Evolutionary conservation across 2,329 filamentous ascomycete genomes (phyloP).

Genomic region (Xylariaceae sp.): DNA sequence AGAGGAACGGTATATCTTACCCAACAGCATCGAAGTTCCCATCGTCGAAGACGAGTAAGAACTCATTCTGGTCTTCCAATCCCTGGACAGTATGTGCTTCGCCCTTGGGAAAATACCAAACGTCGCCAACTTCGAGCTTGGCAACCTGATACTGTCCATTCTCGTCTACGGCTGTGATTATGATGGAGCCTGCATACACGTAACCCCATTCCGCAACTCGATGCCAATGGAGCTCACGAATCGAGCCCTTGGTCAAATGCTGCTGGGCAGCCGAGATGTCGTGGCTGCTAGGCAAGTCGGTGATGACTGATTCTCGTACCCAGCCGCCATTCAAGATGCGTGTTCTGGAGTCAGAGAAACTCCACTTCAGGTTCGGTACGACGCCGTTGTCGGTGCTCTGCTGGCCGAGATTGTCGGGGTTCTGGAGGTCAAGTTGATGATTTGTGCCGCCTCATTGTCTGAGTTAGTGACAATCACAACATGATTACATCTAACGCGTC

Average conservation of each 20-base stretch:
- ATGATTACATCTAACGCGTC: no score
- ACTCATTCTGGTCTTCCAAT: constrained; percentile 64
- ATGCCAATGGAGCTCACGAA: constrained; percentile 66
- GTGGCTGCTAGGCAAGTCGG: constrained; percentile 61
- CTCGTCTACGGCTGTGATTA: constrained; percentile 60
- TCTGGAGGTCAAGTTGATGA: constrained; percentile 55
- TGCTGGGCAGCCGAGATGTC: constrained; percentile 67
- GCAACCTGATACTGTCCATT: constrained; percentile 53
- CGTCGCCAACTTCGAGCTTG: constrained; percentile 56
- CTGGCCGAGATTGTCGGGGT: constrained; percentile 59
- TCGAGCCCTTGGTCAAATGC: constrained; percentile 62
- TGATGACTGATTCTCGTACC: constrained; percentile 62
- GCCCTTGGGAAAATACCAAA: constrained; percentile 68
- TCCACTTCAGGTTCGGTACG: constrained; percentile 66
- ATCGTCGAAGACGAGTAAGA: constrained; percentile 62
- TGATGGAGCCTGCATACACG: constrained; percentile 52
- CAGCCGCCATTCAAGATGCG: constrained; percentile 60
- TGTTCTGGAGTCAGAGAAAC: constrained; percentile 65
- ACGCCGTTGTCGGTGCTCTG: constrained; percentile 60
- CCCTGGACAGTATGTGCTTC: constrained; percentile 61
- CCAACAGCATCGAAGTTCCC: constrained; percentile 61
- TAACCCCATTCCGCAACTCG: constrained; percentile 66
- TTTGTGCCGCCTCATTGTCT: constrained; percentile 58
- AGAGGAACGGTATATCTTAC: constrained; percentile 27
- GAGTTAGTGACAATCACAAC: no score